Evolutionary conservation across 441 rosid species (phyloP).

Genomic region (Erysimum pusillum): DNA sequence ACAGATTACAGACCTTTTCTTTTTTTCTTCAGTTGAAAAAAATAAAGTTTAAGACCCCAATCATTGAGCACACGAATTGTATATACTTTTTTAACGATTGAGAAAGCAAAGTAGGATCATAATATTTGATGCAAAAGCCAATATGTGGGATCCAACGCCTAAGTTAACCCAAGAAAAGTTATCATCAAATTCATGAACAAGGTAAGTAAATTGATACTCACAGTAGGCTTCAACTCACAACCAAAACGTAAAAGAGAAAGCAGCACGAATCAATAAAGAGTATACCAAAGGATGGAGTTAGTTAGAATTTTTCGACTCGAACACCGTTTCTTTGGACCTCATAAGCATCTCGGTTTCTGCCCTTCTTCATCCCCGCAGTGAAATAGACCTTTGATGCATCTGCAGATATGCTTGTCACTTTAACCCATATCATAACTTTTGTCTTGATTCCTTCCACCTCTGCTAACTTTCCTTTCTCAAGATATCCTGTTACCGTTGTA

Average conservation of each 20-base stretch:
- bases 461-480: slow-evolving; percentile 82
- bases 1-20: too few species aligned
- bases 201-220: not conserved
- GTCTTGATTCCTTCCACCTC: slow-evolving; percentile 94
- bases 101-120: slow-evolving; percentile 1
- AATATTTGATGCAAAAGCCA: slow-evolving; percentile 14
- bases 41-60: not conserved
- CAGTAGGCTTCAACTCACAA: slow-evolving; percentile 5
- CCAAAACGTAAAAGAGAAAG: not conserved
- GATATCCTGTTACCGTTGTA: slow-evolving; percentile 68
- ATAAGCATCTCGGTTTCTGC: slow-evolving; percentile 68
- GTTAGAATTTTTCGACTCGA: slow-evolving; percentile 69
- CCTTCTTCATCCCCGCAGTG: slow-evolving; percentile 80
- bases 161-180: not conserved
- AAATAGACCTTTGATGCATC: slow-evolving; percentile 80
- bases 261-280: not conserved
- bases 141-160: not conserved
- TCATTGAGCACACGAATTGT: not conserved
- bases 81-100: not conserved
- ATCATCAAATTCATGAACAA: not conserved
- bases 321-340: slow-evolving; percentile 86
- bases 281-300: not conserved
- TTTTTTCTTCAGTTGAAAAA: not conserved
- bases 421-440: slow-evolving; percentile 86
- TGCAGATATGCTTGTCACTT: slow-evolving; percentile 74